Percentiles rank a stretch among this genome's conserved stretches.
Evolutionary conservation across 352 stramenopile species (phyloP).

Genomic region (Phytophthora fragariaefolia): DNA sequence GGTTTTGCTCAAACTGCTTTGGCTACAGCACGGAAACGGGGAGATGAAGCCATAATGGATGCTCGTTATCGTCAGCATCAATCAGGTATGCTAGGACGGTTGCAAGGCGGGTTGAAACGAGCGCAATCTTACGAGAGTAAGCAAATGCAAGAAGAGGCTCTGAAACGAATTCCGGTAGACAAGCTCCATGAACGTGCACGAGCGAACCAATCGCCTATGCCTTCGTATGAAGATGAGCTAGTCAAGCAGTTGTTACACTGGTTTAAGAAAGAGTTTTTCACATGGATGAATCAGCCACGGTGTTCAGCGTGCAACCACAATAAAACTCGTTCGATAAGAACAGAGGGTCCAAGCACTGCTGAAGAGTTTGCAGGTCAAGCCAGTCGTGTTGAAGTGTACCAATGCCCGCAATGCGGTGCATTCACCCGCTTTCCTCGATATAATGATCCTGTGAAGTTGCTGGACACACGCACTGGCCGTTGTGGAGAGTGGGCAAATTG

Average conservation of each 20-base stretch:
- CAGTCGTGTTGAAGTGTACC: slow-evolving; percentile 88
- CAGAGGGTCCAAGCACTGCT: slow-evolving; percentile 50
- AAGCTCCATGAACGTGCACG: slow-evolving; percentile 69
- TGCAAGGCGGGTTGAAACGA: slow-evolving; percentile 59
- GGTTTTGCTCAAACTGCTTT: slow-evolving; percentile 23
- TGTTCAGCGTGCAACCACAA: slow-evolving; percentile 63
- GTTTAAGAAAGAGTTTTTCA: slow-evolving; percentile 93
- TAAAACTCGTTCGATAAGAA: slow-evolving; percentile 53
- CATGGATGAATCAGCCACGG: slow-evolving; percentile 88
- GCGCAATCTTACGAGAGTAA: slow-evolving; percentile 71
- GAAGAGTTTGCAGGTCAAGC: slow-evolving; percentile 74
- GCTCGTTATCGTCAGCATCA: slow-evolving; percentile 58
- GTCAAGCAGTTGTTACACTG: slow-evolving; percentile 81
- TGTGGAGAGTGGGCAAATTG: slow-evolving; percentile 96
- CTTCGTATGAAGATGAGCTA: slow-evolving; percentile 70
- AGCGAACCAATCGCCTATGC: slow-evolving; percentile 54
- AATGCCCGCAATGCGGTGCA: slow-evolving; percentile 60
- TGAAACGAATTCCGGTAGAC: slow-evolving; percentile 71
- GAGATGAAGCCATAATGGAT: slow-evolving; percentile 47
- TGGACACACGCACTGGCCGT: slow-evolving; percentile 82
- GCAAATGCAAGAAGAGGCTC: slow-evolving; percentile 68
- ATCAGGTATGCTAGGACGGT: slow-evolving; percentile 47
- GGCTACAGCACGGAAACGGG: slow-evolving; percentile 15
- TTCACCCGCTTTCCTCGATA: slow-evolving; percentile 91
- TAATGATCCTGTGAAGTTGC: slow-evolving; percentile 90